These are phyloP conservation scores for Colletotrichum liriopes DNA, from an alignment of 2,329 filamentous ascomycete species.

Conservation along the genomic window DNA sequence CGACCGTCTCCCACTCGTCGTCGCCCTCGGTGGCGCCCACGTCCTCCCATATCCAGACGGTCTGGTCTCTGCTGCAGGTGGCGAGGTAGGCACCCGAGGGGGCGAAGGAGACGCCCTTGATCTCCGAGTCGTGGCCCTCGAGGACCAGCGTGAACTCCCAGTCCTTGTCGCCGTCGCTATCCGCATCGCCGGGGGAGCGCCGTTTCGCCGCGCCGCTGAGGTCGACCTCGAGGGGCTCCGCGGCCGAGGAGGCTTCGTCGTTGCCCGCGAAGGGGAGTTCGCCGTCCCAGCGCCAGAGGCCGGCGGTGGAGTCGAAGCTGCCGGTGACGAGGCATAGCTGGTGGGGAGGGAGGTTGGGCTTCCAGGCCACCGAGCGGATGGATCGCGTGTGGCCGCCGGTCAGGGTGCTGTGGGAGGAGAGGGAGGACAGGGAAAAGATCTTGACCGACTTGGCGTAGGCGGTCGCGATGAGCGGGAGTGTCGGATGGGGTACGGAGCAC, in stretches of 20 bases:
- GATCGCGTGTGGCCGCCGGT: constrained; percentile 92
- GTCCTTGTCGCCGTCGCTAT: constrained; percentile 79
- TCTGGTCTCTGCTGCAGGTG: constrained; percentile 93
- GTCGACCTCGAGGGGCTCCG: constrained; percentile 59
- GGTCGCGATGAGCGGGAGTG: constrained; percentile 89
- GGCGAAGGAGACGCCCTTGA: constrained; percentile 84
- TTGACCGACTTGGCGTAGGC: constrained; percentile 90
- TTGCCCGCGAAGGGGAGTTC: constrained; percentile 48
- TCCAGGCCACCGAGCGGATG: constrained; percentile 87
- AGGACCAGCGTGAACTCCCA: constrained; percentile 95
- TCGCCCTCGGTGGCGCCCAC: constrained; percentile 80
- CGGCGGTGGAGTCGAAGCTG: constrained; percentile 93
- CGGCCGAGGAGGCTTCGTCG: constrained; percentile 42
- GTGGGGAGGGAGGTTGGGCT: constrained; percentile 74
- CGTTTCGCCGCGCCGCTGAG: constrained; percentile 46
- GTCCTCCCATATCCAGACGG: constrained; percentile 99
- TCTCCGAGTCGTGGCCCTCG: constrained; percentile 95
- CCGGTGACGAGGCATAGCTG: constrained; percentile 90
- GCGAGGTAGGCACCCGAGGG: constrained; percentile 85
- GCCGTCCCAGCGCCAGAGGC: constrained; percentile 81
- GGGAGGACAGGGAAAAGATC: constrained; percentile 88
- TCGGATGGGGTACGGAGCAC: constrained; percentile 88
- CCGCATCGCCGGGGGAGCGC: constrained; percentile 40
- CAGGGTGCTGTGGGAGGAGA: constrained; percentile 84
- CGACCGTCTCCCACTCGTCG: constrained; percentile 97